A percentile compares a stretch with the other conserved stretches of the same genome.
phyloP scores from a whole-genome alignment of 805 yeast genomes.

The Kodamaea laetipori region DNA sequence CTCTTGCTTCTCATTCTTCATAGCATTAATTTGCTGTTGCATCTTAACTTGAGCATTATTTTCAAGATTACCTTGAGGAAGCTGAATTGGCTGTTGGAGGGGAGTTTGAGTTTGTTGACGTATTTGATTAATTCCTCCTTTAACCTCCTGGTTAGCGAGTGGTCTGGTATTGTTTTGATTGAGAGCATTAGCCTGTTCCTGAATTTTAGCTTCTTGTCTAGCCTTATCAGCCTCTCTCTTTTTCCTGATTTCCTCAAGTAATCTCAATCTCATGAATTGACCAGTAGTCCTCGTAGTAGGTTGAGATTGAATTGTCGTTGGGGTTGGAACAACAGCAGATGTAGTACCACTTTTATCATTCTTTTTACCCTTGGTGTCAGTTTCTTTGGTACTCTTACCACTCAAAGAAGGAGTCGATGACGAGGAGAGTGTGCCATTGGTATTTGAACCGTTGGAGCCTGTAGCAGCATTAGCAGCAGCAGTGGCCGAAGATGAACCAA shows the following conservation, averaged over 20 bases:
- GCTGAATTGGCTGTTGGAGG: constrained; percentile 21
- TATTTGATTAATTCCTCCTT: constrained; percentile 11
- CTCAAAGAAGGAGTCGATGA: constrained; percentile 21
- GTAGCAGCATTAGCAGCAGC: constrained; percentile 20
- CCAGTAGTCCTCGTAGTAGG: constrained; percentile 39
- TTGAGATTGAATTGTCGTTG: constrained; percentile 15
- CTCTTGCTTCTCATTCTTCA: constrained; percentile 1
- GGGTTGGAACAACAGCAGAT: constrained; percentile 20
- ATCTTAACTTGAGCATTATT: constrained; percentile 1
- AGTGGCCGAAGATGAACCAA: constrained; percentile 34
- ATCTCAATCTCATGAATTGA: constrained; percentile 84
- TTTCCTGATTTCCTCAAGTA: constrained; percentile 82
- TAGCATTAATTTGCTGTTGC: constrained; percentile 3
- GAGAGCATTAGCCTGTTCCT: constrained; percentile 32
- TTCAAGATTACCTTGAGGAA: background rate
- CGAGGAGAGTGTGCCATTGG: constrained; percentile 18
- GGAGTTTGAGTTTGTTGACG: constrained; percentile 29
- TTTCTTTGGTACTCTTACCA: constrained; percentile 17
- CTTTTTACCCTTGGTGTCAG: constrained; percentile 31
- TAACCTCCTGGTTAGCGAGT: constrained; percentile 21
- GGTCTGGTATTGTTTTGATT: constrained; percentile 41
- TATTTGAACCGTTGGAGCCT: constrained; percentile 6
- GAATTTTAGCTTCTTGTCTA: constrained; percentile 43
- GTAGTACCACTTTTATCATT: constrained; percentile 19
- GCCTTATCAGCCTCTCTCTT: constrained; percentile 53